These are phyloP conservation scores for Aspergillus fructus DNA, from an alignment of 2,329 filamentous ascomycete genomes.

Conservation along the genomic window DNA sequence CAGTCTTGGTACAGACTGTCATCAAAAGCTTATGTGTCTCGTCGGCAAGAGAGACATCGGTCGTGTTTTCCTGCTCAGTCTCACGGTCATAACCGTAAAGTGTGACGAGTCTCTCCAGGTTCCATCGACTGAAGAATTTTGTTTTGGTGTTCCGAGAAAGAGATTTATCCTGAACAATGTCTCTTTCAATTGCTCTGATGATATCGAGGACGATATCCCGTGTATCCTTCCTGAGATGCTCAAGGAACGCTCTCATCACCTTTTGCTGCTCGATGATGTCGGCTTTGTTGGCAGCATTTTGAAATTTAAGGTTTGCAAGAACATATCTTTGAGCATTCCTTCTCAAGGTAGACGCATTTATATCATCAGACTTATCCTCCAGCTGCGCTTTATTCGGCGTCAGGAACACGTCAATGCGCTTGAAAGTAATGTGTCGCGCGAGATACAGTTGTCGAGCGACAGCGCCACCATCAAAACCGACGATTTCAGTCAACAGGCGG, in stretches of 20 bases:
- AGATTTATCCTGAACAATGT: slow-evolving; percentile 72
- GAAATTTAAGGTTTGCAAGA: slow-evolving; percentile 73
- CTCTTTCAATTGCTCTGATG: slow-evolving; percentile 65
- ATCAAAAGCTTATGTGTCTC: slow-evolving; percentile 74
- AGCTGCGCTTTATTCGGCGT: slow-evolving; percentile 58
- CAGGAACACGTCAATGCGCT: slow-evolving; percentile 77
- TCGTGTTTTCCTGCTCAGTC: slow-evolving; percentile 45
- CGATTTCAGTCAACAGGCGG: slow-evolving; percentile 80
- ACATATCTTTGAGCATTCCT: slow-evolving; percentile 82
- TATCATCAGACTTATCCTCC: slow-evolving; percentile 62
- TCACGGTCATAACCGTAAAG: slow-evolving; percentile 61
- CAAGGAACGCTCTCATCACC: slow-evolving; percentile 69
- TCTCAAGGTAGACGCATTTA: slow-evolving; percentile 72
- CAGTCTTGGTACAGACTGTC: slow-evolving; percentile 70
- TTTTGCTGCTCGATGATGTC: slow-evolving; percentile 77
- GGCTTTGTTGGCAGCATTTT: slow-evolving; percentile 73
- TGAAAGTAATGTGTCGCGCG: slow-evolving; percentile 74
- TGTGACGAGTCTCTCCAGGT: slow-evolving; percentile 68
- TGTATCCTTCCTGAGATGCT: slow-evolving; percentile 74
- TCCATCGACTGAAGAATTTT: slow-evolving; percentile 71
- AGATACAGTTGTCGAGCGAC: slow-evolving; percentile 76
- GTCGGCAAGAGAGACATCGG: slow-evolving; percentile 59
- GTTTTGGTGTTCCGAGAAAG: slow-evolving; percentile 74
- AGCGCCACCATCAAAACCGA: slow-evolving; percentile 79
- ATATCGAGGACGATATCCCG: slow-evolving; percentile 73